These are phyloP conservation scores for Tuber microsphaerosporum DNA, from an alignment of 495 filamentous ascomycete genomes.

Conservation along the genomic window DNA sequence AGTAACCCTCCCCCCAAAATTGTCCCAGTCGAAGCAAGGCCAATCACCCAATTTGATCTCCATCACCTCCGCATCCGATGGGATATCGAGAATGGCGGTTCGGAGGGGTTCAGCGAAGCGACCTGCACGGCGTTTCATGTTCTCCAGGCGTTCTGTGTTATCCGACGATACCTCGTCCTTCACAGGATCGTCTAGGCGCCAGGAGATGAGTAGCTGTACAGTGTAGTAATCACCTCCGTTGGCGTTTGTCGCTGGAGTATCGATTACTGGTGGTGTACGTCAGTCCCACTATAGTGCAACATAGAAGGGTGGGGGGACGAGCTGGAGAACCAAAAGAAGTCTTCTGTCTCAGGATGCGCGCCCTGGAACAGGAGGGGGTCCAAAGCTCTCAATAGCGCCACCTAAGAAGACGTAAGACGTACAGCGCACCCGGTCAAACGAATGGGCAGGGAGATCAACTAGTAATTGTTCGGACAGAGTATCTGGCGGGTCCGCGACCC, in stretches of 20 bases:
- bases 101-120: constrained; percentile 55
- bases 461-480: constrained; percentile 41
- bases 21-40: constrained; percentile 45
- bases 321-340: constrained; percentile 54
- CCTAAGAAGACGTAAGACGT: constrained; percentile 44
- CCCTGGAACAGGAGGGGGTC: constrained; percentile 60
- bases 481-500: constrained; percentile 44
- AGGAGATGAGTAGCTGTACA: constrained; percentile 40
- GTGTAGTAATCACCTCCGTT: constrained; percentile 39
- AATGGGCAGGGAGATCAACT: constrained; percentile 47
- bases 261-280: constrained; percentile 42
- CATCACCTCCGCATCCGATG: constrained; percentile 48
- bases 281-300: not conserved
- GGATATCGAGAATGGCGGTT: constrained; percentile 46
- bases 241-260: constrained; percentile 48
- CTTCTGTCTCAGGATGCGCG: constrained; percentile 51
- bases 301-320: not conserved
- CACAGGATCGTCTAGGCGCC: constrained; percentile 24
- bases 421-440: constrained; percentile 48
- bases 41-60: constrained; percentile 54
- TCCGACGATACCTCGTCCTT: constrained; percentile 44
- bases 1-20: constrained; percentile 45
- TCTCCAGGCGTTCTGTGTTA: constrained; percentile 45
- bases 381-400: constrained; percentile 46
- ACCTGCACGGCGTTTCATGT: constrained; percentile 51